phyloP scores from a whole-genome alignment of 2,329 filamentous ascomycete genomes.

The Alternaria viburni region DNA sequence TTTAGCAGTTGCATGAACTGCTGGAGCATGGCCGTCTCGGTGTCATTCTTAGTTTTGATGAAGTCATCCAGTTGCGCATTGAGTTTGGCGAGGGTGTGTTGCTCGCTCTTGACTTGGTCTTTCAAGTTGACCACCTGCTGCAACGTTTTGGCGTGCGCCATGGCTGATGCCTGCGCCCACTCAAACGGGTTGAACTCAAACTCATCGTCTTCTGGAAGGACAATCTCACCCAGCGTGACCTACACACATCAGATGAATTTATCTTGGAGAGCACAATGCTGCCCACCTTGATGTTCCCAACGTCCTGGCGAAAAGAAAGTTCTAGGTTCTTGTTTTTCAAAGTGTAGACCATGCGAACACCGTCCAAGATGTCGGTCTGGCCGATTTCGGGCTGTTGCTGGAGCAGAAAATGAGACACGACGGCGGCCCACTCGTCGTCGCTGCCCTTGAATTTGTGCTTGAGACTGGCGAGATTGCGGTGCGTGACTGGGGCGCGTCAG shows the following conservation, averaged over 20 bases:
- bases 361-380: constrained; percentile 56
- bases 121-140: constrained; percentile 54
- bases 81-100: constrained; percentile 64
- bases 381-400: constrained; percentile 49
- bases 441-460: constrained; percentile 45
- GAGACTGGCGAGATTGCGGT: constrained; percentile 39
- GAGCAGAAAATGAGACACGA: constrained; percentile 65
- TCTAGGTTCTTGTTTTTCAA: constrained; percentile 61
- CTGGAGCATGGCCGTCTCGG: constrained; percentile 70
- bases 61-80: constrained; percentile 70
- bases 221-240: constrained; percentile 69
- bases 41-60: constrained; percentile 67
- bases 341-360: constrained; percentile 65
- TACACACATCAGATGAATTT: constrained; percentile 9
- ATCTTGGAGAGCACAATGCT: neutral
- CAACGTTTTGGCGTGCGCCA: constrained; percentile 56
- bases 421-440: constrained; percentile 68
- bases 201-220: constrained; percentile 61
- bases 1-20: constrained; percentile 76
- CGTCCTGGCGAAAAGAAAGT: constrained; percentile 68
- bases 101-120: constrained; percentile 56
- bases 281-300: constrained; percentile 70
- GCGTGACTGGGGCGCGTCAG: constrained; percentile 42
- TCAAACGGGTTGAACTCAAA: constrained; percentile 70
- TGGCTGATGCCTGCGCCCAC: constrained; percentile 69